Percentiles rank a stretch among this genome's conserved stretches.
Conservation (phyloP, 306 rosid species). For the Malus sieversii region DNA sequence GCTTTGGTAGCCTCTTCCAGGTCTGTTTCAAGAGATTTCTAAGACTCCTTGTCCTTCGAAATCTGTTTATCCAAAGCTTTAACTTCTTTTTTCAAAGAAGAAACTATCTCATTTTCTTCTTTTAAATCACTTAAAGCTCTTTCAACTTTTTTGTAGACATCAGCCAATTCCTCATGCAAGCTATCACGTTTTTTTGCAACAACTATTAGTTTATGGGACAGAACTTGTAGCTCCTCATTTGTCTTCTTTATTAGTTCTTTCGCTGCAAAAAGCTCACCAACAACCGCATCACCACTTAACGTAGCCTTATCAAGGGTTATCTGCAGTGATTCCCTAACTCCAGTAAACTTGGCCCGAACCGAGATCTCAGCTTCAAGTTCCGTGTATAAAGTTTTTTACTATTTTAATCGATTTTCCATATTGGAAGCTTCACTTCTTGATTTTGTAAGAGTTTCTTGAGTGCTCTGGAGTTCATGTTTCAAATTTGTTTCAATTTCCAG, state of each 20-base stretch:
- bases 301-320: slow-evolving; percentile 48
- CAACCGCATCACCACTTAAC: slow-evolving; percentile 31
- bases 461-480: slow-evolving; percentile 43
- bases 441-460: slow-evolving; percentile 47
- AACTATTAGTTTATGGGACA: slow-evolving; percentile 36
- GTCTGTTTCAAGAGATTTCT: slow-evolving; percentile 51
- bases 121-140: slow-evolving; percentile 39
- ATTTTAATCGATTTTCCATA: slow-evolving; percentile 35
- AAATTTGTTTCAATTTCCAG: slow-evolving; percentile 32
- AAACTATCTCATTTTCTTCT: slow-evolving; percentile 47
- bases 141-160: slow-evolving; percentile 56
- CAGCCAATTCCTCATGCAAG: slow-evolving; percentile 59
- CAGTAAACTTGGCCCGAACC: slow-evolving; percentile 53
- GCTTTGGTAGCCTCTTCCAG: slow-evolving; percentile 68
- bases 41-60: slow-evolving; percentile 44
- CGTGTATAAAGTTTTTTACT: slow-evolving; percentile 28
- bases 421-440: slow-evolving; percentile 51
- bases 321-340: slow-evolving; percentile 49
- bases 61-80: slow-evolving; percentile 57
- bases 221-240: slow-evolving; percentile 39
- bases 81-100: slow-evolving; percentile 46
- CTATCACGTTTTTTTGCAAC: slow-evolving; percentile 38
- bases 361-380: slow-evolving; percentile 51
- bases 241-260: slow-evolving; percentile 47
- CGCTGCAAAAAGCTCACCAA: slow-evolving; percentile 40